Evolutionary conservation across 768 basidiomycete genomes (phyloP), one percentile per base, ranked within the genome.

Genomic region (Boletus speciosus): DNA sequence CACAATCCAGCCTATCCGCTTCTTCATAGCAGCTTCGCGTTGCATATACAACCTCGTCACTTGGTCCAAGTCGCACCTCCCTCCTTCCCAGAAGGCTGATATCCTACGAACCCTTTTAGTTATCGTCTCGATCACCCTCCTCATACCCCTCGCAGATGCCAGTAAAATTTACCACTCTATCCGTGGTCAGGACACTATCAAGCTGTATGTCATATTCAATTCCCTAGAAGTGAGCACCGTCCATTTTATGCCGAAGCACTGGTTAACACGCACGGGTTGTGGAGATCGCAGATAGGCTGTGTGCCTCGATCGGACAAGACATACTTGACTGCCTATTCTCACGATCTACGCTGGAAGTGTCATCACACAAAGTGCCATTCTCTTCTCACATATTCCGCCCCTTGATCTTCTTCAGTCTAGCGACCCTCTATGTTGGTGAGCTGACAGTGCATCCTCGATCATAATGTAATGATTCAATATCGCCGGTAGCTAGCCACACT

Each of bases 121-220:
- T 21, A 66, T 86, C 1, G 67, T 86, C 27, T 90, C 94, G 0
- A 79, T 94, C 44, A 59, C 84, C 16, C 78, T 95, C 21, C 76
- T 98, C 5, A 79, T 85, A 34, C 86, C 89, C 2, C 78, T 94
- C 38, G 94, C 95, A 7, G 96, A 99, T 66, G 90, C 93, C 10
- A 96, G 93, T 72, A 94, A 95, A 75, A 96, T 99, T 61, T 99
- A 99, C 63, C 97, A 99, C 65, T 88, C 88, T 15, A 98, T 99
- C 51, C 85, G 97, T 21, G 96, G 95, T 0, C 97, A 98, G 71
- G 97, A 99, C 62, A 97, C 93, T 3, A 96, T 99, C 75, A 99
- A 98, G 74, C 73, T 99, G 46, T 98, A 98, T 74, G 97, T 99
- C 55, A 96, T 99, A 47, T 99, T 98, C 74, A 98, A 98, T 70